Base-by-base conservation (phyloP, 176 grass and related monocot genomes). In the Musa schizocarpa region DNA sequence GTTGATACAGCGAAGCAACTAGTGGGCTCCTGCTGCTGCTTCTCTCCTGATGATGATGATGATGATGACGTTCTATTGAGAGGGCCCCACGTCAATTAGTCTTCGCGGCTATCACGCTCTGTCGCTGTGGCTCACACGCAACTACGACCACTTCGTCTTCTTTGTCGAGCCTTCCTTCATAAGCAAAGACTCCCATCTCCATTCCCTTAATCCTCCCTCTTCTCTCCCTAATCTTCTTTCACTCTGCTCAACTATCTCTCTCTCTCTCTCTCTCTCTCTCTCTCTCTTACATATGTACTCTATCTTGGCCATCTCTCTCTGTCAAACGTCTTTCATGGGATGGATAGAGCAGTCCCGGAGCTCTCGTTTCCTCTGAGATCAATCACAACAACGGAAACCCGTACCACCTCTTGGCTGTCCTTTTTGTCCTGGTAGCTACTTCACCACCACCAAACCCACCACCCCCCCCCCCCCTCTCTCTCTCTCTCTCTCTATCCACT, bases 191-290 rank as follows among this genome's bases (percentile, higher is more conserved):
- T 21, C 9, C 22, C n/a, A 3, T 24, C 8, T 23, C 12, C 8
- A 3, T 13, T 11, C 22, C 24, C 24, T n/a, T 21, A 10, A 26
- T 25, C 20, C 64, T 27, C 20, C 24, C 11, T 29, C 25, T 25
- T 65, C 63, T 2, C 2, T 19, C 9, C 8, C 23, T 65, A 1
- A 3, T 25, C 17, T 8, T 56, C 11, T 29, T 29, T 43, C 34
- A 0, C 34, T 43, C 34, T 43, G 34, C 34, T 43, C 34, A 1
- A 10, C 71, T 56, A 52, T 74, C 71, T 56, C 50, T 53, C n/a
- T 53, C 71, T 73, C 52, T 53, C 71, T 73, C 52, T 74, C 71
- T 56, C 50, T 53, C n/a, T 74, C 71, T 56, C 50, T 53, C n/a
- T 53, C 71, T 73, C 52, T 73, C 22, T 27, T 27, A 27, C 26